Conservation (phyloP, 192 early-diverging fungal genomes). For the Mycoemilia scoparia region DNA sequence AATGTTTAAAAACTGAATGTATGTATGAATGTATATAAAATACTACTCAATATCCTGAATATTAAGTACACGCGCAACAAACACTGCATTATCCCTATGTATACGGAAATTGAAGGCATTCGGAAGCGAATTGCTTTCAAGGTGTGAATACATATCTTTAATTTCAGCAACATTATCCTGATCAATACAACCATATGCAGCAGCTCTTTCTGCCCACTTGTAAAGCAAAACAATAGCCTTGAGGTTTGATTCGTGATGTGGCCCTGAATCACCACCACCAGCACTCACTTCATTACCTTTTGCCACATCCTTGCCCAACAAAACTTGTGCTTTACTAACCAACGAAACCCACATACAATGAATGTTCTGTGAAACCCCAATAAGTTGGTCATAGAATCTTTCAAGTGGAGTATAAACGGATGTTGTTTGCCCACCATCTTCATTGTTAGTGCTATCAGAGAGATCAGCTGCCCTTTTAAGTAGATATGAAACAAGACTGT, state of each 20-base stretch:
- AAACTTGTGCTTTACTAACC: constrained; percentile 2
- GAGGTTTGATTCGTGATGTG: constrained; percentile 1
- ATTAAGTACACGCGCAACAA: too few species aligned
- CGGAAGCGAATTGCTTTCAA: constrained; percentile 7
- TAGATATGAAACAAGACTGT: constrained; percentile 3
- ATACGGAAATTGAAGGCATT: constrained; percentile 22
- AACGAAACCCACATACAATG: constrained; percentile 15
- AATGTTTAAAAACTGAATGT: too few species aligned
- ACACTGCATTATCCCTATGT: too few species aligned
- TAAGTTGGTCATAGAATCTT: constrained; percentile 7
- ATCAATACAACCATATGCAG: constrained; percentile 12
- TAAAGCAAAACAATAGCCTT: constrained; percentile 14
- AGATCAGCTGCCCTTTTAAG: too few species aligned
- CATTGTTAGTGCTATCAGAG: too few species aligned
- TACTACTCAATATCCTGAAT: too few species aligned
- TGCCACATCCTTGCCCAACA: constrained; percentile 9
- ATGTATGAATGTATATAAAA: too few species aligned
- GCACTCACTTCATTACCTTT: too few species aligned
- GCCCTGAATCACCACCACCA: neutral
- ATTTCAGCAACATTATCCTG: constrained; percentile 1
- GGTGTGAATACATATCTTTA: constrained; percentile 4
- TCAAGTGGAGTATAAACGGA: too few species aligned
- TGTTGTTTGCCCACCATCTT: too few species aligned
- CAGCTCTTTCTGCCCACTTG: constrained; percentile 10
- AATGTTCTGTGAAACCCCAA: constrained; percentile 8